These are phyloP conservation scores for Aphanomyces euteiches DNA, from an alignment of 352 stramenopile genomes.

Conservation along the genomic window DNA sequence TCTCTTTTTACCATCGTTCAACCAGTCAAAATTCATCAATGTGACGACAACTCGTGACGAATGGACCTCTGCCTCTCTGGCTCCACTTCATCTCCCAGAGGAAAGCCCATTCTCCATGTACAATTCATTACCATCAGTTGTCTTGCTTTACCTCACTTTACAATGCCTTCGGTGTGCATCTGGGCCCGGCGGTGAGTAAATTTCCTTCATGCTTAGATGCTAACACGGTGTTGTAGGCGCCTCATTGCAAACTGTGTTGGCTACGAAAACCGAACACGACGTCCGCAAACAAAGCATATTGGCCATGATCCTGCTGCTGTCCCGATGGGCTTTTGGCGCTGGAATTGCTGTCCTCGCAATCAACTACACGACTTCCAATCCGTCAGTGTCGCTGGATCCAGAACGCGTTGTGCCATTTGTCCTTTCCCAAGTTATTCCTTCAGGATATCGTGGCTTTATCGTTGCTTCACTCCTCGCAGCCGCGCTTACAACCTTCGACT, in stretches of 20 bases:
- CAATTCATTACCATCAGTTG: slow-evolving; percentile 56
- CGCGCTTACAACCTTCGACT: slow-evolving; percentile 76
- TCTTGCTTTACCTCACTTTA: slow-evolving; percentile 58
- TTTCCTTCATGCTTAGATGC: neutral
- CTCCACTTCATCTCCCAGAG: slow-evolving; percentile 39
- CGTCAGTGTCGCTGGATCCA: slow-evolving; percentile 50
- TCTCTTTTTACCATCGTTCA: slow-evolving; percentile 52
- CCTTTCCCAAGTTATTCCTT: slow-evolving; percentile 67
- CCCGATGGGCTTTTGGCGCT: slow-evolving; percentile 74
- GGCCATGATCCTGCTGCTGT: slow-evolving; percentile 62
- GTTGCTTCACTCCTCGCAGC: slow-evolving; percentile 63
- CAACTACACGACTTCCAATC: slow-evolving; percentile 52
- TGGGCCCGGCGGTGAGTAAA: slow-evolving; percentile 43
- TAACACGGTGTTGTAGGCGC: slow-evolving; percentile 34
- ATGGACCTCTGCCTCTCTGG: slow-evolving; percentile 47
- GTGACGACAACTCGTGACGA: slow-evolving; percentile 46
- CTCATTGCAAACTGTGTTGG: slow-evolving; percentile 63
- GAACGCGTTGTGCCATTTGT: slow-evolving; percentile 71
- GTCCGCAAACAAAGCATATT: slow-evolving; percentile 73
- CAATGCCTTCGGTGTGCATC: slow-evolving; percentile 68
- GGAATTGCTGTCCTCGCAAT: slow-evolving; percentile 69
- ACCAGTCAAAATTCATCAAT: slow-evolving; percentile 42
- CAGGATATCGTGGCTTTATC: slow-evolving; percentile 61
- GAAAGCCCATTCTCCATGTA: slow-evolving; percentile 70
- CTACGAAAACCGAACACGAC: slow-evolving; percentile 76